These are phyloP conservation scores for Canna indica DNA, from an alignment of 176 grass and related monocot species.

Conservation along the genomic window DNA sequence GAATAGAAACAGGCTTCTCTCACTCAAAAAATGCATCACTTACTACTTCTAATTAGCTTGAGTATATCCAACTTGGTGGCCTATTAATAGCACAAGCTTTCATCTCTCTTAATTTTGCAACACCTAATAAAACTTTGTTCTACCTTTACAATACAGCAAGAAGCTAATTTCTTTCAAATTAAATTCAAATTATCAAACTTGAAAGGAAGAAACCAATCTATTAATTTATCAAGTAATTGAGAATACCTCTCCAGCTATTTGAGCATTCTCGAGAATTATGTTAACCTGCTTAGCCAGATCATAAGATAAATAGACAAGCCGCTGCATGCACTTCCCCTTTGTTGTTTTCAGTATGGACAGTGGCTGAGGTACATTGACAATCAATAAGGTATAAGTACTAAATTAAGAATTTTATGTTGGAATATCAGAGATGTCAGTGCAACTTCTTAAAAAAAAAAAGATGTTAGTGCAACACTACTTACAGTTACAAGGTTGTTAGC, in stretches of 20 bases:
- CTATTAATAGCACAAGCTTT: not conserved
- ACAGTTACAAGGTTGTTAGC: constrained; percentile 85
- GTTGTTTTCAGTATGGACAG: constrained; percentile 87
- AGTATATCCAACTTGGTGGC: not conserved
- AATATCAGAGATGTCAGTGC: constrained; percentile 3
- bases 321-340: constrained; percentile 81
- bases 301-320: constrained; percentile 82
- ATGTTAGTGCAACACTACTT: constrained; percentile 23
- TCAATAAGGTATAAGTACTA: constrained; percentile 21
- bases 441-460: too few relatives aligned
- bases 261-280: constrained; percentile 55
- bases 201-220: not conserved
- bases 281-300: constrained; percentile 74
- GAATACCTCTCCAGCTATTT: constrained; percentile 47
- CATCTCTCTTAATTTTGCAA: too few relatives aligned
- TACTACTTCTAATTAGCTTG: too few relatives aligned
- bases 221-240: not conserved
- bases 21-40: too few relatives aligned
- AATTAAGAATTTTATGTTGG: constrained; percentile 14
- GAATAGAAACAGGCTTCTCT: too few relatives aligned
- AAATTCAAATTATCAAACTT: not conserved
- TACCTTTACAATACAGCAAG: not conserved
- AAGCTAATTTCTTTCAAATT: not conserved
- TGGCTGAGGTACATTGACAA: constrained; percentile 52
- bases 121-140: too few relatives aligned